These are phyloP conservation scores for Trichocladium uniseriatum DNA, from an alignment of 495 filamentous ascomycete species.

Conservation along the genomic window DNA sequence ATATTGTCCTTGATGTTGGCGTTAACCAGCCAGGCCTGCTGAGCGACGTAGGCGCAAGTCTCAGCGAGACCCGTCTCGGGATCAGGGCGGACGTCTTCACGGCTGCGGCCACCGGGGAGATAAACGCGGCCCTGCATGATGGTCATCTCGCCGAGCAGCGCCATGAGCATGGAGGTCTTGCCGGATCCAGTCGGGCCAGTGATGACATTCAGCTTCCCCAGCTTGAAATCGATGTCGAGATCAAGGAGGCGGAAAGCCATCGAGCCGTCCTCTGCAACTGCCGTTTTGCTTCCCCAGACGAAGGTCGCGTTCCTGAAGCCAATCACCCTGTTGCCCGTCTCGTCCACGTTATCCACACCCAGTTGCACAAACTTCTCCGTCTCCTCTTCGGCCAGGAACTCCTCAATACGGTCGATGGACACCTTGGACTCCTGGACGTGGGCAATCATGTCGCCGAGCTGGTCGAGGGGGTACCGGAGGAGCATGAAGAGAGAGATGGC, in stretches of 20 bases:
- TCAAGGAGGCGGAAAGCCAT: constrained; percentile 76
- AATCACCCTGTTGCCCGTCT: constrained; percentile 56
- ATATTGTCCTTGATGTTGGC: constrained; percentile 96
- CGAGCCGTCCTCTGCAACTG: constrained; percentile 47
- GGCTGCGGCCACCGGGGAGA: constrained; percentile 71
- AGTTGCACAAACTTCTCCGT: constrained; percentile 95
- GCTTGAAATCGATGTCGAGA: constrained; percentile 64
- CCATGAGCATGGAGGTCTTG: constrained; percentile 94
- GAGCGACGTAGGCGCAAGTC: constrained; percentile 91
- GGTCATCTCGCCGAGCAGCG: constrained; percentile 94
- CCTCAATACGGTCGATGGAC: constrained; percentile 91
- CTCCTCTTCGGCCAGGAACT: constrained; percentile 89
- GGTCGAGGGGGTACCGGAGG: constrained; percentile 89
- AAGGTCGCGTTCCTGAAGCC: constrained; percentile 79
- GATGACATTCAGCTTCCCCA: constrained; percentile 80
- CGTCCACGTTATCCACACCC: constrained; percentile 48
- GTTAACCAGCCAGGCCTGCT: constrained; percentile 97
- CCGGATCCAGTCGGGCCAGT: constrained; percentile 89
- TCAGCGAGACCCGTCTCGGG: constrained; percentile 81
- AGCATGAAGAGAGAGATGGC: constrained; percentile 92
- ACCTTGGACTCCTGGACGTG: constrained; percentile 98
- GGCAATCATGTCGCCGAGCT: constrained; percentile 97
- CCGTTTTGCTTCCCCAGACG: constrained; percentile 72
- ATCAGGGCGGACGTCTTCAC: constrained; percentile 73
- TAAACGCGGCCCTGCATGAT: constrained; percentile 69